A percentile compares a stretch with the other conserved stretches of the same genome.
phyloP scores from a whole-genome alignment of 805 yeast genomes.

The Starmerella bombicola region DNA sequence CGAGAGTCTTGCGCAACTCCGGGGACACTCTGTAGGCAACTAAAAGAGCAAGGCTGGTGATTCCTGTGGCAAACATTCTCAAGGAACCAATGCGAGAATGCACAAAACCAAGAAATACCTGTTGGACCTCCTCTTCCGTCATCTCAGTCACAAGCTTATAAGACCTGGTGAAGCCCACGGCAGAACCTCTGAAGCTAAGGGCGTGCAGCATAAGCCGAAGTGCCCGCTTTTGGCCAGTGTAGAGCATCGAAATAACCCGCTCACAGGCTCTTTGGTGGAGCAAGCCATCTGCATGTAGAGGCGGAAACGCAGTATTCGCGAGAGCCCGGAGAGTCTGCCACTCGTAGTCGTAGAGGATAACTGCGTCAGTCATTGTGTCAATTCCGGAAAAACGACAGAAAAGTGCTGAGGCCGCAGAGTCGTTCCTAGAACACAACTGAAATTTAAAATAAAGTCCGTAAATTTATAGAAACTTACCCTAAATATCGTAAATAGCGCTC shows the following conservation, averaged over 20 bases:
- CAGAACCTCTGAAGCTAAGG: conserved; percentile 21
- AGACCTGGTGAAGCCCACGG: conserved; percentile 21
- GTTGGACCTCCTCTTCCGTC: conserved; percentile 27
- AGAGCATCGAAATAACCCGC: not conserved
- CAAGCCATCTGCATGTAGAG: conserved; percentile 3
- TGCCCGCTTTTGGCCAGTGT: not conserved
- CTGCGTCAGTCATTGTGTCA: not conserved
- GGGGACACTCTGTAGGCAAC: conserved; percentile 6
- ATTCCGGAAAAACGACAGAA: no score
- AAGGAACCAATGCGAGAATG: conserved; percentile 32
- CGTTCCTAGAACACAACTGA: no score
- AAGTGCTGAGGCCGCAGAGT: no score
- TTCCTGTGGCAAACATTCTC: conserved; percentile 30
- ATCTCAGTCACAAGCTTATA: conserved; percentile 22
- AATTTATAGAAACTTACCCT: no score
- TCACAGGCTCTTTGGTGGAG: conserved; percentile 4
- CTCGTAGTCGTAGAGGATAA: conserved; percentile 5
- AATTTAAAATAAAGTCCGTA: no score
- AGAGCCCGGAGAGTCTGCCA: conserved; percentile 12
- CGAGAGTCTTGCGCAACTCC: conserved; percentile 2
- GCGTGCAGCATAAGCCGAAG: conserved; percentile 19
- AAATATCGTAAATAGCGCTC: no score
- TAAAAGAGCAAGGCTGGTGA: conserved; percentile 23
- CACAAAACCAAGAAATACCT: conserved; percentile 32
- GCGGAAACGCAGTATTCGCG: conserved; percentile 4